Evolutionary conservation across 2,329 filamentous ascomycete genomes (phyloP), one percentile per base, ranked within the genome.

Genomic region (Claviceps africana): DNA sequence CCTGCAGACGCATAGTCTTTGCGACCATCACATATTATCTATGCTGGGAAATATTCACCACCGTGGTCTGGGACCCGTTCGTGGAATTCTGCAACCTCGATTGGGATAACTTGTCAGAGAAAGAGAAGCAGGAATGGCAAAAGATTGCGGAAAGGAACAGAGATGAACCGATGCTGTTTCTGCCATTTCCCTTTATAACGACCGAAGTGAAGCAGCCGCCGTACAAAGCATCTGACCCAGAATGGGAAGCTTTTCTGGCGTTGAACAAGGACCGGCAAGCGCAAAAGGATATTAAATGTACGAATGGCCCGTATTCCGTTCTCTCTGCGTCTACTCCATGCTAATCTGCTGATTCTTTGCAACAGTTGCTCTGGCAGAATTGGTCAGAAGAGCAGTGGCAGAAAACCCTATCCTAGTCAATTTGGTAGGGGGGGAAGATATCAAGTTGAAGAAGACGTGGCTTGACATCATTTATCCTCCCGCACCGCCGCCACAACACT

Each of bases 101-200:
- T 56, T 69, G 70, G 55, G 67, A 69, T 4, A 63, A 67, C 15
- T 57, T 73, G 48, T 68, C 69, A 1, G 67, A 71, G 22, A 67
- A 73, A 45, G 73, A 75, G 58, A 70, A 66, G 54, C 62, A 67
- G 52, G 66, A 67, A 47, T 57, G 70, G 37, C 63, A 69, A 42
- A 65, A 70, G 6, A 63, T 70, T 15, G 67, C 71, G 1, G 70
- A 72, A 2, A 69, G 71, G 1, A 69, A 71, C 2, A 68, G 73
- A 3, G 67, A 70, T 15, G 69, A 74, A 19, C 65, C 73, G 1
- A 57, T 74, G 15, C 21, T 73, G 5, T 85, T 85, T 55, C 73
- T 86, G 8, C 79, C 82, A 0, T 75, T 85, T 50, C 79, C 80
- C 3, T 79, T 79, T 44, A 80, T 77, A 2, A 77, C 72, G 1